Evolutionary conservation across 2,329 filamentous ascomycete species (phyloP), one percentile per base, ranked within the genome.

Genomic region (Byssochlamys sp.): DNA sequence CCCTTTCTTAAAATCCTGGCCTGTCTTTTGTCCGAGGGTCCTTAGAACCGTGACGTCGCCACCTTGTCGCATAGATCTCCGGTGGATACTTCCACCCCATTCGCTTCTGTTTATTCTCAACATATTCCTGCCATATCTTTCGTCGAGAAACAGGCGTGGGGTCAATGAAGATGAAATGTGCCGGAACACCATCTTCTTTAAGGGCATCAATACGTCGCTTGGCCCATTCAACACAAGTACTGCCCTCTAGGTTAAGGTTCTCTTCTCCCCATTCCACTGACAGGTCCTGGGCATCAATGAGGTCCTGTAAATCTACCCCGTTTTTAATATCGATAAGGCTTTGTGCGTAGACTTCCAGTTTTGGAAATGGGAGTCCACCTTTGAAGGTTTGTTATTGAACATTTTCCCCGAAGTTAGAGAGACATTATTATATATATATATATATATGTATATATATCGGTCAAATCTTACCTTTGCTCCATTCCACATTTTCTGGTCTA

Each of bases 341-440:
- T 50, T 66, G 61, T 24, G 55, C 62, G 51, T 56, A 63, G 19
- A 55, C 54, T 10, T 53, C n/a, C 2, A 65, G 59, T 28, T 61
- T 63, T 48, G 63, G 62, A 53, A 62, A 64, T 11, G 62, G 58
- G 2, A 65, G 39, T 45, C 58, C 58, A 11, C 56, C 56, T 58
- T 14, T n/a, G 29, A 12, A 19, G n/a, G 27, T 14, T 29, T 29
- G n/a, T 28, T 28, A 48, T 52, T 25, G 12, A 31, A 12, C 48
- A 27, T 53, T 55, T 19, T 57, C 35, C 31, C 35, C 48, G 48
- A 54, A 51, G 19, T 54, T 29, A 57, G 19, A 33, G 19, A 33
- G n/a, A 53, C 27, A n/a, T 31, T 11, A 25, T 28, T 31, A 50
- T n/a, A 19, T 19, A 19, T 19, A 19, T 19, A 19, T 19, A 19